Evolutionary conservation across 495 filamentous ascomycete genomes (phyloP), one percentile per base, ranked within the genome.

Genomic region (Annulohypoxylon maeteangense): DNA sequence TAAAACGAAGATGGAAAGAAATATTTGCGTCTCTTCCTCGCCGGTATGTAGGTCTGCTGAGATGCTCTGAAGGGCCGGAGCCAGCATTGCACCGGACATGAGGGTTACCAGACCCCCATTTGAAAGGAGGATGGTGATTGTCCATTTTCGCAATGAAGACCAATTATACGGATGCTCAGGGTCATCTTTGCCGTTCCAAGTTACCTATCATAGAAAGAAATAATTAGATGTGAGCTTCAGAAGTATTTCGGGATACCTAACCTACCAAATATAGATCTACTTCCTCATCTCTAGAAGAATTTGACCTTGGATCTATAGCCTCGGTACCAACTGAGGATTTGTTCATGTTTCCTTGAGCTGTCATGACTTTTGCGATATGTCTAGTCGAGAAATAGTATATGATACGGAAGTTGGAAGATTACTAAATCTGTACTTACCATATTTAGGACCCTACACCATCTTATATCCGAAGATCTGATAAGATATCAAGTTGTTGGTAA

Each of bases 11-110:
- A 82, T 78, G 8, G 80, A 82, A 0, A 84, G 78, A 4, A 75
- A 62, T 12, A 82, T 67, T 16, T 68, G 70, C 1, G 72, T 56
- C 23, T 80, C 70, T 6, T 70, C 48, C 8, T 64, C 44, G 57
- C 75, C 78, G 6, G 91, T 88, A 34, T 86, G 27, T 10, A 92
- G 80, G 3, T 92, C 88, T 4, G 73, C 68, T 36, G 82, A 74
- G 29, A 92, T 82, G 7, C 82, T 72, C 8, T 74, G 34, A 10
- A 93, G 70, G 1, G 89, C 90, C 0, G 91, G 91, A 0, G 91
- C 87, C 22, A 92, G 84, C 86, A 92, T 91, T 2, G 87, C 88
- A 1, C 86, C 88, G 0, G 89, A 88, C 22, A 90, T 90, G 60
- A 92, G 88, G 65, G 90, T 86, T 0, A 87, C 91, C 74, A 87